Base-by-base conservation (phyloP, 2,329 filamentous ascomycete genomes). In the Arthrinium puccinioides region DNA sequence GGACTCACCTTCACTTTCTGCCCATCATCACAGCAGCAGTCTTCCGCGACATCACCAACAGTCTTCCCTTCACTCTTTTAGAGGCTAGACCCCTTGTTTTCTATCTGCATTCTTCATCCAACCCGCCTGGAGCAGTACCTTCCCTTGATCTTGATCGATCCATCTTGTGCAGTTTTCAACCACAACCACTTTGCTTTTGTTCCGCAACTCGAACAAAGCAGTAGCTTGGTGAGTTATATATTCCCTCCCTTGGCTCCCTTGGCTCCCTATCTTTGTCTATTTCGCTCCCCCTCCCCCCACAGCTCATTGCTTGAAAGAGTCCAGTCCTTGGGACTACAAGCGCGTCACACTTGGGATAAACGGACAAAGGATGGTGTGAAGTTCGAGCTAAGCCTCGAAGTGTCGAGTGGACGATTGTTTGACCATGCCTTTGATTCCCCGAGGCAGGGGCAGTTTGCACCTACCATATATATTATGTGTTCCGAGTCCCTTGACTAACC, bases 111-210 rank as follows among this genome's bases (percentile, higher is more conserved):
- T 32, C 47, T 54, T 52, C 32, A 45, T 42, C 45, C 45, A 43
- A 53, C 42, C 50, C 55, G 64, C 63, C 64, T 61, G 64, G 64
- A 51, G 63, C 64, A 66, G 51, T 55, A 59, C 53, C 46, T 53
- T 60, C 56, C 53, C 55, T 62, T 54, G 46, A 32, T 31, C 35
- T 31, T 21, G 26, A 16, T 21, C 38, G 43, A 47, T 45, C 44
- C 38, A 48, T 43, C 37, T 45, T 38, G 23, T 46, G 54, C 48
- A 49, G 47, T 51, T 45, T 49, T 26, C 33, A 36, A n/a, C n/a
- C n/a, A n/a, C n/a, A n/a, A n/a, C n/a, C n/a, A n/a, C n/a, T 16
- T 21, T 33, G 31, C 33, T 24, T 15, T 37, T 41, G 34, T 32
- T 24, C 18, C 29, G 27, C 35, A 13, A 21, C 3, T 21, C 14